phyloP scores from a whole-genome alignment of 345 rosid genomes.

The Rhodomyrtus tomentosa region DNA sequence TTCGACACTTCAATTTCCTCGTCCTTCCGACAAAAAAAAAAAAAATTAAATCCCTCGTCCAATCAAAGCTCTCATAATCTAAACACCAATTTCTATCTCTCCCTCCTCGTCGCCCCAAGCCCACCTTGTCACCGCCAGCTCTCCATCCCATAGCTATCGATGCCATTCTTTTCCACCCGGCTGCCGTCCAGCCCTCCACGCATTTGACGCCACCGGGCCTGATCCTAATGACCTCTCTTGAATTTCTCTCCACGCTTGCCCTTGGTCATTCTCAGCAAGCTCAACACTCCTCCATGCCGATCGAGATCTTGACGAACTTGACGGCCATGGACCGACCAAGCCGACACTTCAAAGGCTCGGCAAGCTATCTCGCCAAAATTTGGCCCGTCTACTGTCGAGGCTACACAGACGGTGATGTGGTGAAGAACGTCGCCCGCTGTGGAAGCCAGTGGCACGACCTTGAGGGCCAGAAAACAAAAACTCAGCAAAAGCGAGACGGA shows the following conservation, averaged over 20 bases:
- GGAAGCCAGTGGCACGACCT: fast-evolving
- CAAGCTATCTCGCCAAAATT: not conserved
- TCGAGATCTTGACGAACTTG: not conserved
- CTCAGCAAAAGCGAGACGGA: no score
- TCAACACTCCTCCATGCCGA: not conserved
- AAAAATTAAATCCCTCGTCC: no score
- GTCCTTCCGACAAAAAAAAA: no score
- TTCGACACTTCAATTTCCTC: no score
- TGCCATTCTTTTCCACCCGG: not conserved
- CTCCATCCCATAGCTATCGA: not conserved
- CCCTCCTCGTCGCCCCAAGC: no score
- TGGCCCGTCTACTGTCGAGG: not conserved
- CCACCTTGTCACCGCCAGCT: no score
- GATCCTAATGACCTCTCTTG: not conserved
- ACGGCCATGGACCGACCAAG: not conserved
- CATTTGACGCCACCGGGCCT: not conserved
- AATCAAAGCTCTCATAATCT: no score
- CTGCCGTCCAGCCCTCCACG: fast-evolving
- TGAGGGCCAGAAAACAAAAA: not conserved
- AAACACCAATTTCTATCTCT: no score
- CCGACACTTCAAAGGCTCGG: not conserved
- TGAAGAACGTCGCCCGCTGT: fast-evolving
- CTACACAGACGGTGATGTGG: not conserved
- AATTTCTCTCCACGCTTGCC: not conserved
- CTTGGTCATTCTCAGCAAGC: not conserved